Evolutionary conservation across 257 asterid species (phyloP), one percentile per base, ranked within the genome.

Genomic region (Solanum sejunctum): DNA sequence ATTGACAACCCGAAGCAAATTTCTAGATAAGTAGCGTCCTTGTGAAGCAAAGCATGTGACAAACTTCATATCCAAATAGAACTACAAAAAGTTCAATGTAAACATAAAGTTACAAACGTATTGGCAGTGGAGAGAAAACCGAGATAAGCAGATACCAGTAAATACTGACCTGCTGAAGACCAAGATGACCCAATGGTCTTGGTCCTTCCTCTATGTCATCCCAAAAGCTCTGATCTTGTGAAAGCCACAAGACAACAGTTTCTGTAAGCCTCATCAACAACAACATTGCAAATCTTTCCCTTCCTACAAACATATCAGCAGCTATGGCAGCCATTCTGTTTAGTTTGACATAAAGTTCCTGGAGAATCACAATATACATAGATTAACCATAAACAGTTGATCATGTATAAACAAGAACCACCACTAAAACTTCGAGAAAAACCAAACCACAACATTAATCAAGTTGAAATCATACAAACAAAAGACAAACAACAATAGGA

Each of bases 161-260:
- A 78, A 3, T 67, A 58, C 90, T 72, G 86, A 97, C 99, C 99
- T 95, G 99, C 86, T 92, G 98, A 60, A 97, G 93, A 88, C 99
- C 99, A 84, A 91, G 91, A 73, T 92, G 92, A 67, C 98, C 98
- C 88, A 97, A 87, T 75, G 98, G 92, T 85, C 90, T 89, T 70
- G 98, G 98, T 81, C 98, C 99, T 86, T 95, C 98, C 87, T 91
- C 93, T 54, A 96, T 93, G 86, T 96, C 99, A 82, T 96, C 98
- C 99, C 99, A 96, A 90, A 96, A 96, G 78, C 91, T 91, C 85
- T 96, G 98, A 88, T 96, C 99, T 86, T 93, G 97, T 79, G 98
- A 96, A 86, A 96, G 98, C 97, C 98, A 96, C 85, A 96, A 87
- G 86, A 96, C 92, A 83, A 96, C 98, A 21, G 99, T 95, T 91